Conservation (phyloP, 768 basidiomycete genomes). For the Boletus huronensis region DNA sequence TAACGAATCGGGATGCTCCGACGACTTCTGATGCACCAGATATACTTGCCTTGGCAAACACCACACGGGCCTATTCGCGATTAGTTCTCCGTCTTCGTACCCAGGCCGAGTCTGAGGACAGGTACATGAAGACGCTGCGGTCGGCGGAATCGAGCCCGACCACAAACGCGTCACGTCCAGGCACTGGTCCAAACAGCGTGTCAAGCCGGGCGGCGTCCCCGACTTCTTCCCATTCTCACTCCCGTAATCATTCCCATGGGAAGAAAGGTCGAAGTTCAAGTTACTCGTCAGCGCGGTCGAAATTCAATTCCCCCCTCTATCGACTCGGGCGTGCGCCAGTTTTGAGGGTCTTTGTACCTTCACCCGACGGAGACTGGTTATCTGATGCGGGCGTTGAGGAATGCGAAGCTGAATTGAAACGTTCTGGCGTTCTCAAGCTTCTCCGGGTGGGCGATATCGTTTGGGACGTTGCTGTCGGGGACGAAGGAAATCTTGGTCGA, state of each 20-base stretch:
- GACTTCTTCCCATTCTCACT: conserved; percentile 37
- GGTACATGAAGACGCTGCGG: conserved; percentile 15
- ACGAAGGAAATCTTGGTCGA: conserved; percentile 82
- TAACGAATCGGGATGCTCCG: conserved; percentile 37
- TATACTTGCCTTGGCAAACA: conserved; percentile 52
- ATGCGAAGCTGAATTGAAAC: conserved; percentile 76
- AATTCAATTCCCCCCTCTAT: conserved; percentile 71
- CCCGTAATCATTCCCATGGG: conserved; percentile 40
- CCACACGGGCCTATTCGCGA: conserved; percentile 75
- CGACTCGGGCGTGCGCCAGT: conserved; percentile 69
- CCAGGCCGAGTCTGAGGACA: conserved; percentile 65
- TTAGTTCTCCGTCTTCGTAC: conserved; percentile 73
- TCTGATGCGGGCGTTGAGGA: conserved; percentile 77
- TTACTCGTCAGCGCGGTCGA: conserved; percentile 16
- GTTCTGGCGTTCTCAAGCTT: conserved; percentile 46
- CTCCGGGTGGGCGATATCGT: conserved; percentile 77
- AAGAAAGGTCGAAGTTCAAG: conserved; percentile 25
- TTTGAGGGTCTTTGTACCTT: conserved; percentile 79
- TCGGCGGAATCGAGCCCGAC: conserved; percentile 1
- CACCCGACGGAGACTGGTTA: conserved; percentile 83
- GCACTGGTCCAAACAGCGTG: conserved; percentile 35
- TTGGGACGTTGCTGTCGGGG: conserved; percentile 84
- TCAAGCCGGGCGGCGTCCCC: conserved; percentile 69
- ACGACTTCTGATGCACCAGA: conserved; percentile 40
- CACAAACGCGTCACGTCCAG: conserved; percentile 9